A percentile compares a stretch with the other conserved stretches of the same genome.
phyloP scores from a whole-genome alignment of 116 monocot genomes.

The Iris pallida region DNA sequence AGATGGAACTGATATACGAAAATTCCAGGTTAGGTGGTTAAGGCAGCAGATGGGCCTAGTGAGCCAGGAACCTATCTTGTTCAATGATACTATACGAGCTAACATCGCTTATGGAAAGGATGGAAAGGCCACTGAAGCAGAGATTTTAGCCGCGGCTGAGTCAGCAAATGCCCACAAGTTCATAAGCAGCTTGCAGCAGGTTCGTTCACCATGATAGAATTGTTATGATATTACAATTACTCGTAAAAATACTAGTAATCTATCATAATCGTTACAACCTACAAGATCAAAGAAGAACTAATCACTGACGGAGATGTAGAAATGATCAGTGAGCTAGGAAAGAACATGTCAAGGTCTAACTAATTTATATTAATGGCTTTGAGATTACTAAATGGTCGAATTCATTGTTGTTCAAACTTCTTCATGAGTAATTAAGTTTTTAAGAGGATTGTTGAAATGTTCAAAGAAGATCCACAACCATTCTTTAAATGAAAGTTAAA shows the following conservation, averaged over 20 bases:
- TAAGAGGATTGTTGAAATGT: too few relatives aligned
- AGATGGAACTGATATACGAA: constrained; percentile 19
- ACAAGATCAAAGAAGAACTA: too few relatives aligned
- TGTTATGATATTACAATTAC: not conserved
- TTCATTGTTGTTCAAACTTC: too few relatives aligned
- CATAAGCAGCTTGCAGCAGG: constrained; percentile 16
- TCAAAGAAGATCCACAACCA: not conserved
- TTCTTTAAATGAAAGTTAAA: not conserved
- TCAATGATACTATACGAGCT: constrained; percentile 23
- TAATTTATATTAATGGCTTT: too few relatives aligned
- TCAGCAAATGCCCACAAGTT: constrained; percentile 30
- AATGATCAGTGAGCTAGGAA: too few relatives aligned
- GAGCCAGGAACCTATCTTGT: constrained; percentile 22
- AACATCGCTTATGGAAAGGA: constrained; percentile 25
- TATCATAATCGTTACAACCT: too few relatives aligned
- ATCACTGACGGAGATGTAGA: too few relatives aligned
- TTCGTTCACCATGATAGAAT: constrained; percentile 1
- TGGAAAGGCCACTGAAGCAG: constrained; percentile 22
- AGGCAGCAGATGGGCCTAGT: constrained; percentile 31
- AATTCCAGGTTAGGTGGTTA: constrained; percentile 17
- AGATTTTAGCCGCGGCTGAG: constrained; percentile 20
- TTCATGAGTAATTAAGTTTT: too few relatives aligned
- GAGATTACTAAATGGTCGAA: too few relatives aligned
- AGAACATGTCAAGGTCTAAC: too few relatives aligned
- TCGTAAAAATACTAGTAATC: too few relatives aligned